phyloP scores from a whole-genome alignment of 2,329 filamentous ascomycete species.

The Botrytis paeoniae region DNA sequence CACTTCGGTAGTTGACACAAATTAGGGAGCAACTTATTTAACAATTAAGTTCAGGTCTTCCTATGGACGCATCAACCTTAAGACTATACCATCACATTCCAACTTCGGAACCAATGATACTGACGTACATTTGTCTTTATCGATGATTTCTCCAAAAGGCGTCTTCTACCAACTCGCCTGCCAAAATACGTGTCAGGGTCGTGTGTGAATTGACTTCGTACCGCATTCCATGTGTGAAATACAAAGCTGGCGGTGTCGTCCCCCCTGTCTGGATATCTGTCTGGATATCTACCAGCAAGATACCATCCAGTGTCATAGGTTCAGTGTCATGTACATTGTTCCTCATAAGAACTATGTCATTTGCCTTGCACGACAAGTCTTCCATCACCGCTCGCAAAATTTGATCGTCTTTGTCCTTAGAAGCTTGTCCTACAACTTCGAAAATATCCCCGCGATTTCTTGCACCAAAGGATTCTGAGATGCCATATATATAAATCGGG shows the following conservation, averaged over 20 bases:
- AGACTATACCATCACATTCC: neutral
- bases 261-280: neutral
- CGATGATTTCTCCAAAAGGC: neutral
- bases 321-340: neutral
- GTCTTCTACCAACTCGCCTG: neutral
- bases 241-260: accelerated
- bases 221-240: no score
- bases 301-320: neutral
- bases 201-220: neutral
- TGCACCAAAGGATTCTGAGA: accelerated
- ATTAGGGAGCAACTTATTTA: neutral
- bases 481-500: neutral
- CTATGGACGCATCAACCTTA: neutral
- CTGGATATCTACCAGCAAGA: neutral
- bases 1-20: neutral
- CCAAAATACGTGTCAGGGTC: neutral
- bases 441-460: neutral
- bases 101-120: neutral
- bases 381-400: neutral
- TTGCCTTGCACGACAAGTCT: neutral
- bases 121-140: neutral
- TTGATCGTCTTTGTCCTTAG: neutral
- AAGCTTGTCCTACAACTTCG: neutral
- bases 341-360: neutral
- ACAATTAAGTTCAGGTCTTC: neutral